These are phyloP conservation scores for Candida sp. DNA, from an alignment of 1,139 yeast genomes.

Conservation along the genomic window DNA sequence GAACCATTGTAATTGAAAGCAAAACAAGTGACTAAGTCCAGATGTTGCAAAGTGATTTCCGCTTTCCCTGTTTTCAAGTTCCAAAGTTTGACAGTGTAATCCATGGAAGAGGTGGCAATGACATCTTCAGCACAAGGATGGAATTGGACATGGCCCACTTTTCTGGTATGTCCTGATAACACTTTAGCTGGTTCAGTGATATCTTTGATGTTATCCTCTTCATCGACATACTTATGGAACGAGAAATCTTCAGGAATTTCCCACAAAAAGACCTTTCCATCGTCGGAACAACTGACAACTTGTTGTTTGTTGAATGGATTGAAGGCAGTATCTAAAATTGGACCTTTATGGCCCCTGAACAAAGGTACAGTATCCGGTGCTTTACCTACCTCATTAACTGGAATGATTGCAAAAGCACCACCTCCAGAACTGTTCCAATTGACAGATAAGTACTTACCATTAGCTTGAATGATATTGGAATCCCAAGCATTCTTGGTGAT, in stretches of 20 bases:
- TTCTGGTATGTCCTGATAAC: constrained; percentile 83
- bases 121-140: constrained; percentile 89
- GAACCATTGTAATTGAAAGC: constrained; percentile 89
- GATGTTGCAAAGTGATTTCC: constrained; percentile 73
- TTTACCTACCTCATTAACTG: constrained; percentile 84
- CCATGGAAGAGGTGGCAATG: constrained; percentile 86
- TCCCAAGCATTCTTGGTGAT: constrained; percentile 95
- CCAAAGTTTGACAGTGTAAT: constrained; percentile 91
- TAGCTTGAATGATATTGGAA: constrained; percentile 74
- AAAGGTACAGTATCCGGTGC: constrained; percentile 91
- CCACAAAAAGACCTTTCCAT: constrained; percentile 87
- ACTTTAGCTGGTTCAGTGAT: constrained; percentile 62
- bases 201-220: constrained; percentile 64
- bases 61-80: constrained; percentile 74
- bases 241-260: constrained; percentile 79
- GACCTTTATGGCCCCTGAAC: constrained; percentile 94
- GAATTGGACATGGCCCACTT: constrained; percentile 89
- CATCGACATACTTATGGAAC: constrained; percentile 57
- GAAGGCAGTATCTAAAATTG: constrained; percentile 91
- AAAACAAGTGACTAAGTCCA: constrained; percentile 87
- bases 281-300: constrained; percentile 87
- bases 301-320: constrained; percentile 81
- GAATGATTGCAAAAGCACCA: constrained; percentile 94
- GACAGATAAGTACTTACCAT: constrained; percentile 81
- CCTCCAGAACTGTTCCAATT: constrained; percentile 97